Conservation (phyloP, 495 filamentous ascomycete species). For the Penicillium robsamsonii region DNA sequence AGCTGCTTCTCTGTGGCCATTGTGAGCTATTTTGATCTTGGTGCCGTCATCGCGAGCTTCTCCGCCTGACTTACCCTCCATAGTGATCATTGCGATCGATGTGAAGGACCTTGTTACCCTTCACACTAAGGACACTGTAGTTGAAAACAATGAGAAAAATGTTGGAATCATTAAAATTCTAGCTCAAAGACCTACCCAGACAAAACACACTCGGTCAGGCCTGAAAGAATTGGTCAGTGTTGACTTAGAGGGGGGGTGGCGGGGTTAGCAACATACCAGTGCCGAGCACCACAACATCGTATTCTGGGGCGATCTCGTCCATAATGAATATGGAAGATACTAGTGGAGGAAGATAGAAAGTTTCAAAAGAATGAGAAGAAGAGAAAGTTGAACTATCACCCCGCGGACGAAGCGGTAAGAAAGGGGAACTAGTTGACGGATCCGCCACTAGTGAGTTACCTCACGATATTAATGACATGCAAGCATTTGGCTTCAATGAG, state of each 20-base stretch:
- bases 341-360: conserved; percentile 9
- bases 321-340: conserved; percentile 47
- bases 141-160: conserved; percentile 6
- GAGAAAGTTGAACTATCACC: conserved; percentile 25
- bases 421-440: conserved; percentile 31
- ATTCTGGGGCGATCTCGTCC: conserved; percentile 96
- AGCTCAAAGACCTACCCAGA: conserved; percentile 66
- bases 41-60: conserved; percentile 21
- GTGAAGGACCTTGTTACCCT: conserved; percentile 98
- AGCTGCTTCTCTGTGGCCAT: conserved; percentile 71
- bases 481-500: not conserved
- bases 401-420: conserved; percentile 37
- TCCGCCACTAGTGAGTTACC: conserved; percentile 33
- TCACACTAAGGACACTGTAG: conserved; percentile 89
- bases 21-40: conserved; percentile 20
- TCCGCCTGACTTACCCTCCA: conserved; percentile 70
- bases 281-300: conserved; percentile 97
- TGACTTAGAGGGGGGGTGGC: conserved; percentile 24
- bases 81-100: conserved; percentile 99
- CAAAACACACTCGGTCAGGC: conserved; percentile 96
- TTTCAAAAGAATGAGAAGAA: conserved; percentile 16
- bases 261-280: conserved; percentile 68
- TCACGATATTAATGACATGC: conserved; percentile 9
- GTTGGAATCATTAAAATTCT: not conserved
- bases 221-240: conserved; percentile 50